Evolutionary conservation across 371 early-diverging fungal genomes (phyloP), one percentile per base, ranked within the genome.

Genomic region (Mortierella sp.): DNA sequence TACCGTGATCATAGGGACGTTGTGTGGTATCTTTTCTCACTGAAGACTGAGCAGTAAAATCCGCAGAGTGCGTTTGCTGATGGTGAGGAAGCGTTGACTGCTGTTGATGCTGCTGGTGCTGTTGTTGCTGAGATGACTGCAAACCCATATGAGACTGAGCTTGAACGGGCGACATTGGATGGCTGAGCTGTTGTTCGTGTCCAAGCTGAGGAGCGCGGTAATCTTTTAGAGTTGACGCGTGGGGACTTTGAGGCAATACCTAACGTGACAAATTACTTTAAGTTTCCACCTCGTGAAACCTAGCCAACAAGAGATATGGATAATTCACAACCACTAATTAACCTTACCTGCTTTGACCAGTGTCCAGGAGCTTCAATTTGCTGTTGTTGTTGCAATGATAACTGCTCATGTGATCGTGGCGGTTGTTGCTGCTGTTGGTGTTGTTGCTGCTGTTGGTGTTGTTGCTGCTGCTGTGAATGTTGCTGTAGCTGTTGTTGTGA

Each of bases 271-370:
- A 13, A 22, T 7, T 7, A 13, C 11, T 58, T 32, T 36, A 13
- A 47, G 60, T 60, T 11, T 50, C 47, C 19, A n/a, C 28, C 0
- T 41, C 13, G 38, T 19, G 53, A 11, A 33, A 64, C 16, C 33
- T 41, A 52, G 4, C 53, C n/a, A 48, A 21, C 45, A 45, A 28
- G 33, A 36, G 24, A 10, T 28, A 4, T 21, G 33, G 45, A 43
- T 43, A 43, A 13, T 43, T 43, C 0, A 43, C 16, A 43, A 15
- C 10, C 36, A 43, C 16, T 15, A 43, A 13, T 43, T 10, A 13
- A 15, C n/a, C 24, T 45, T 63, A 73, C 74, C 67, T 67, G 67
- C 32, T 73, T 67, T 2, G 67, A 32, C 68, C 67, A 73, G 28
- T 69, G 63, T 21, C 58, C 75, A 40, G 59, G 32, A 13, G 67